Base-by-base conservation (phyloP, 805 yeast species). In the Starmerella kuoi region DNA sequence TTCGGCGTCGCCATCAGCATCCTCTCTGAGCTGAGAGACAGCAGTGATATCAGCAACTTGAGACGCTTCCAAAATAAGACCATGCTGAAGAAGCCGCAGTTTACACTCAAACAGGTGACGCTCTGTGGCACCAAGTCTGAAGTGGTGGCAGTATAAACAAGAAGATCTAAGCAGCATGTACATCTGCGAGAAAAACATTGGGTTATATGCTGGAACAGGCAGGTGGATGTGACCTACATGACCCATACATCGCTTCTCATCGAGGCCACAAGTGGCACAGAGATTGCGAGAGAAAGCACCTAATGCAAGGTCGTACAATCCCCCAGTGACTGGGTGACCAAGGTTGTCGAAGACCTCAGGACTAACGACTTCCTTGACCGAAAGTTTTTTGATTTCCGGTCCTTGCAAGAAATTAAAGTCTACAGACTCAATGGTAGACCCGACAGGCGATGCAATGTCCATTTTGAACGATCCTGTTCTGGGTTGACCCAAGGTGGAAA, bases 201-300 rank as follows among this genome's bases (percentile, higher is more conserved):
- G 97, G 60, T 85, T 88, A 68, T 85, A 91, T 34, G 84, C 93
- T 3, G 97, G 94, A 32, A 86, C 79, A 5, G 99, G 99, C 50
- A 91, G 71, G 61, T 88, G 96, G 50, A 91, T 86, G 62, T 91
- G 98, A 47, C 99, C 99, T 62, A 86, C 85, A 62, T 91, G 99
- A 36, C 99, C 99, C 3, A 96, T 96, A 67, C 99, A 91, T 54
- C 75, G 78, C 58, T 80, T 77, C 53, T 88, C 96, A 60, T 87
- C 95, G 48, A 88, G 69, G 17, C 97, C 95, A 73, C 99, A 91
- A 1, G 97, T 88, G 19, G 91, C 72, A 73, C 99, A 86, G 45
- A 82, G 69, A 60, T 88, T 84, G 57, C 79, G 73, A 48, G 85
- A 67, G 57, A 86, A 91, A 0, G 98, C 97, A 51, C 99, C 99